Percentiles rank a stretch among this genome's conserved stretches.
phyloP scores from a whole-genome alignment of 164 flowering plant species.

The Tinospora cordifolia region DNA sequence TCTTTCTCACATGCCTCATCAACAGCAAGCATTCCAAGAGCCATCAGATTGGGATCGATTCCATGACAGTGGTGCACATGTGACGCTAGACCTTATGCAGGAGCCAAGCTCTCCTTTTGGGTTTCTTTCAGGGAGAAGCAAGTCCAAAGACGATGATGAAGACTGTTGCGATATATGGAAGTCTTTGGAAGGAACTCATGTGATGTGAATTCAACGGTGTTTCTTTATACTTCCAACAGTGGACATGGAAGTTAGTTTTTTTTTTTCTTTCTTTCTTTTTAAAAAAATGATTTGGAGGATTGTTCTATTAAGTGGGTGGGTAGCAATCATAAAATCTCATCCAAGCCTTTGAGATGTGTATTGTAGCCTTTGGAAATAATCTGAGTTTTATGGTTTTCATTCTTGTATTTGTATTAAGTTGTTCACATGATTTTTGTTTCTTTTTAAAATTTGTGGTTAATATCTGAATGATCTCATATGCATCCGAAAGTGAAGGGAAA shows the following conservation, averaged over 20 bases:
- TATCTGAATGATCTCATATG: no score
- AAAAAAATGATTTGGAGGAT: not conserved
- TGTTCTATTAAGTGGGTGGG: not conserved
- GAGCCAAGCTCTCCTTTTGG: slow-evolving; percentile 37
- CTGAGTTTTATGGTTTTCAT: not conserved
- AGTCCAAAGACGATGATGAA: slow-evolving; percentile 39
- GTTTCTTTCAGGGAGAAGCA: slow-evolving; percentile 27
- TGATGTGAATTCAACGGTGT: slow-evolving; percentile 20
- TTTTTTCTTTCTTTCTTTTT: no score
- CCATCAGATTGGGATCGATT: slow-evolving; percentile 26
- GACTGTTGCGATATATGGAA: slow-evolving; percentile 49
- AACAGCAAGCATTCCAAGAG: slow-evolving; percentile 23
- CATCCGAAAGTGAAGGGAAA: no score
- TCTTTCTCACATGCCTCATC: slow-evolving; percentile 10
- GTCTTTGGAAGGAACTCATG: slow-evolving; percentile 40
- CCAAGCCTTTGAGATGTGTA: not conserved
- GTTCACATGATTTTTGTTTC: not conserved
- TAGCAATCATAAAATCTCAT: not conserved
- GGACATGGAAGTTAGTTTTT: no score
- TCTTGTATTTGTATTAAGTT: not conserved
- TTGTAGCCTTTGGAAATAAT: not conserved
- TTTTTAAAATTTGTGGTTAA: no score
- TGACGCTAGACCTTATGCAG: slow-evolving; percentile 61
- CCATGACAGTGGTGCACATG: slow-evolving; percentile 23
- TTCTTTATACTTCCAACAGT: not conserved